A percentile compares a stretch with the other conserved stretches of the same genome.
These are phyloP conservation scores for Phlyctochytrium planicorne DNA, from an alignment of 192 early-diverging fungal species.

Conservation along the genomic window DNA sequence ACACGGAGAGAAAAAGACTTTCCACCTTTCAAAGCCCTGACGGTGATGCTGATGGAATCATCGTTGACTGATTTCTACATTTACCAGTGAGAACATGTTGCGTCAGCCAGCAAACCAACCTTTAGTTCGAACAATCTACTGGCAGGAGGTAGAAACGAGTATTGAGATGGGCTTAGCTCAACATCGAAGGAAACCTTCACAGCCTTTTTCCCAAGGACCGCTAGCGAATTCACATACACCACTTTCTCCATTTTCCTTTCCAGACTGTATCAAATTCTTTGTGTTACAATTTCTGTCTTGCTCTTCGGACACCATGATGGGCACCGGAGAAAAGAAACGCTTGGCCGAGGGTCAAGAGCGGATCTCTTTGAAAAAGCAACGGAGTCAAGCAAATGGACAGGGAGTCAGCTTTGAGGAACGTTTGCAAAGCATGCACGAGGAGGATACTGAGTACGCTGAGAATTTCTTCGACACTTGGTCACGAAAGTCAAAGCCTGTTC, in stretches of 20 bases:
- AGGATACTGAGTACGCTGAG: neutral
- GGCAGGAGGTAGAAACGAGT: neutral
- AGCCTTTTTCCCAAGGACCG: neutral
- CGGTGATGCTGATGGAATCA: constrained; percentile 7
- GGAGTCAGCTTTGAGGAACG: neutral
- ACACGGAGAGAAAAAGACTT: constrained; percentile 6
- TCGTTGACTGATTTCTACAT: neutral
- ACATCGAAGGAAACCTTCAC: neutral
- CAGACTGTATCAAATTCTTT: neutral
- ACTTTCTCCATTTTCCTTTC: neutral
- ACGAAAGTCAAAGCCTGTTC: neutral
- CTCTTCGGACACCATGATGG: neutral
- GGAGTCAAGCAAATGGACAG: neutral
- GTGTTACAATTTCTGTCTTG: neutral
- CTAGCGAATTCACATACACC: neutral
- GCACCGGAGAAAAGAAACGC: neutral
- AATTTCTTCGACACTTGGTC: neutral
- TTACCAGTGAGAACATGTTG: neutral
- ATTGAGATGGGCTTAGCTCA: neutral
- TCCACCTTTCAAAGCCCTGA: constrained; percentile 28
- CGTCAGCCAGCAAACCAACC: neutral
- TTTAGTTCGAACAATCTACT: neutral
- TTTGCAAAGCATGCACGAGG: neutral
- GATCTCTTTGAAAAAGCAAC: neutral
- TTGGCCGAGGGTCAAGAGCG: neutral